A percentile compares a stretch with the other conserved stretches of the same genome.
phyloP scores from a whole-genome alignment of 176 grass and related monocot species.

The Phoenix dactylifera region DNA sequence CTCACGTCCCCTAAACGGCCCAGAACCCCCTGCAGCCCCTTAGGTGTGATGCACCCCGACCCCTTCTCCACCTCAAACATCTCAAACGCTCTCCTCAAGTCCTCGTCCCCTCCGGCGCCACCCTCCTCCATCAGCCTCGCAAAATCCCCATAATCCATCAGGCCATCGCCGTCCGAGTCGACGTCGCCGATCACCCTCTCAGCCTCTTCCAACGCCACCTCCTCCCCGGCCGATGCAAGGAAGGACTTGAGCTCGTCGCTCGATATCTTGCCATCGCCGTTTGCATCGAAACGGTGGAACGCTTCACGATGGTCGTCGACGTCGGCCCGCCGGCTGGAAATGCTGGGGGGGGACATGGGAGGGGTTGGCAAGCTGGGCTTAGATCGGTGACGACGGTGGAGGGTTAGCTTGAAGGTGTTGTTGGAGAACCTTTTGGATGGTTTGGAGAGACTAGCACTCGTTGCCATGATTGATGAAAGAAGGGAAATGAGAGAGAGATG shows the following conservation, averaged over 20 bases:
- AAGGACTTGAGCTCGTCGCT: constrained; percentile 3
- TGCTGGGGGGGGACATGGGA: background rate
- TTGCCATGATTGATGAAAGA: too few relatives aligned
- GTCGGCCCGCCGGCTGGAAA: background rate
- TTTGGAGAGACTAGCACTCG: background rate
- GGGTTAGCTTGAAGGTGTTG: background rate
- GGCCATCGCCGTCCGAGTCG: constrained; percentile 7
- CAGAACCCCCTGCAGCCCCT: constrained; percentile 1
- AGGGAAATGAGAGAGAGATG: background rate
- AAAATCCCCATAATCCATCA: constrained; percentile 16
- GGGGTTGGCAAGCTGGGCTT: background rate
- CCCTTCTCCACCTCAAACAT: constrained; percentile 18
- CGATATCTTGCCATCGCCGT: constrained; percentile 13
- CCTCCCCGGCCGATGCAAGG: constrained; percentile 5
- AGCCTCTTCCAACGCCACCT: background rate
- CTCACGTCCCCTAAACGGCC: constrained; percentile 3
- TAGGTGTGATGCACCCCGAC: constrained; percentile 6
- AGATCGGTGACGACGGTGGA: background rate
- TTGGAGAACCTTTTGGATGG: constrained; percentile 7
- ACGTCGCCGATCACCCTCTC: background rate
- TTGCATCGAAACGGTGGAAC: constrained; percentile 4
- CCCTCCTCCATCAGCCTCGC: background rate
- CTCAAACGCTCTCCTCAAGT: constrained; percentile 2
- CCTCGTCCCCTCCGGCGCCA: background rate
- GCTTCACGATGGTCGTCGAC: background rate